Base-by-base conservation (phyloP, 768 basidiomycete species). In the Exidia glandulosa region DNA sequence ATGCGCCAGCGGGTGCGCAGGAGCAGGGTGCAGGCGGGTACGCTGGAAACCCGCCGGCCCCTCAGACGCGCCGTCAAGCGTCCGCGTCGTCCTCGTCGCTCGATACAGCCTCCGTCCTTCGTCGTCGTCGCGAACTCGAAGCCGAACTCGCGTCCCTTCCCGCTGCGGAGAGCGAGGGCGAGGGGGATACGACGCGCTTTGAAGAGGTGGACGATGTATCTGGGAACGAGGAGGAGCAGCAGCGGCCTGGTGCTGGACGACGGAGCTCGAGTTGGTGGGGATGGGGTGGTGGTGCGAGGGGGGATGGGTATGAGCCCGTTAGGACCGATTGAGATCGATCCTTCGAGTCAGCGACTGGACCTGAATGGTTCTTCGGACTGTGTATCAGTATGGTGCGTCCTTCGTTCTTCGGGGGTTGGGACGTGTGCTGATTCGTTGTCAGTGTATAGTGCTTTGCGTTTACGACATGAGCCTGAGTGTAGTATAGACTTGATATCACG, bases 71-170 rank as follows among this genome's bases (percentile, higher is more conserved):
- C 25, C 50, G 25, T 14, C 16, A 14, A 9, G 25, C 10, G 50
- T 25, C 50, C 7, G 14, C 30, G 25, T 27, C 25, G 25, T 12
- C 16, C 6, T 14, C 30, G 50, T 31, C 27, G 10, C 14, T 61
- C 60, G 47, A 66, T 68, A 9, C 66, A 71, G 63, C 71, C 5
- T 25, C 75, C 32, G 63, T 78, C 55, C 66, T 75, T 50, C 79
- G 81, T 34, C 76, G 81, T 14, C 73, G 73, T 32, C 70, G 77
- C 55, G 80, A 79, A 66, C 75, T 82, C 6, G 81, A 85, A 64
- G 79, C 79, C 3, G 83, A 86, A 66, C 74, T 85, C 13, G 82
- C 83, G 1, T 72, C 80, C n/a, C 72, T 82, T 14, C 50, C 50
- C 6, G 14, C 50, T 13, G 14, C 50, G 7, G 50, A 27, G 25